These are phyloP conservation scores for Clitopilus passeckerianus DNA, from an alignment of 768 basidiomycete species.

Conservation along the genomic window DNA sequence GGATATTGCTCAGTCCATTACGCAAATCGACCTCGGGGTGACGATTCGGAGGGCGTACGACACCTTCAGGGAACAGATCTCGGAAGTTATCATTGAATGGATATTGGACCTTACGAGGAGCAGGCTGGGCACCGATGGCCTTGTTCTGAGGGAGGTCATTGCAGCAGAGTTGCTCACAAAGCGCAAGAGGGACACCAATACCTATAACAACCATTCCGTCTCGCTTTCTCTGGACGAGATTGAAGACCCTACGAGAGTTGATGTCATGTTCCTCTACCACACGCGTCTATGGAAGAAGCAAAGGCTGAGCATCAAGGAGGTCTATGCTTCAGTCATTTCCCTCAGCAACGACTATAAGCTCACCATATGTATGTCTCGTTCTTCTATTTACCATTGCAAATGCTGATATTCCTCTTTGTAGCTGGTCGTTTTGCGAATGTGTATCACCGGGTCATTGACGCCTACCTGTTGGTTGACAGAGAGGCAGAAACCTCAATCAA, in stretches of 20 bases:
- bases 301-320: conserved; percentile 73
- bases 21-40: conserved; percentile 88
- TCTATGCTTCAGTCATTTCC: conserved; percentile 72
- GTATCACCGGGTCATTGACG: conserved; percentile 84
- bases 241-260: conserved; percentile 56
- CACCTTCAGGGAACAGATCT: conserved; percentile 84
- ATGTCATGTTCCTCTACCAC: conserved; percentile 78
- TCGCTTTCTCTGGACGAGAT: conserved; percentile 37
- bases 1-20: conserved; percentile 72
- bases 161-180: conserved; percentile 64
- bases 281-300: conserved; percentile 83
- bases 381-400: not conserved
- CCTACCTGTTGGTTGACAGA: conserved; percentile 88
- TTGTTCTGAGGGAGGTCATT: conserved; percentile 69
- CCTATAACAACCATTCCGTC: conserved; percentile 32
- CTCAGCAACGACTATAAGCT: conserved; percentile 72
- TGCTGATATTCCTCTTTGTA: conserved; percentile 18
- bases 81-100: conserved; percentile 83
- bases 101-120: conserved; percentile 74
- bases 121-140: conserved; percentile 59
- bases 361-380: conserved; percentile 58
- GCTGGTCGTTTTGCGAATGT: conserved; percentile 81
- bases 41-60: conserved; percentile 85
- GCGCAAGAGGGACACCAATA: conserved; percentile 46
- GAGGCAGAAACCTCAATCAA: conserved; percentile 96